These are phyloP conservation scores for Hagleromyces aurorensis DNA, from an alignment of 805 yeast species.

Conservation along the genomic window DNA sequence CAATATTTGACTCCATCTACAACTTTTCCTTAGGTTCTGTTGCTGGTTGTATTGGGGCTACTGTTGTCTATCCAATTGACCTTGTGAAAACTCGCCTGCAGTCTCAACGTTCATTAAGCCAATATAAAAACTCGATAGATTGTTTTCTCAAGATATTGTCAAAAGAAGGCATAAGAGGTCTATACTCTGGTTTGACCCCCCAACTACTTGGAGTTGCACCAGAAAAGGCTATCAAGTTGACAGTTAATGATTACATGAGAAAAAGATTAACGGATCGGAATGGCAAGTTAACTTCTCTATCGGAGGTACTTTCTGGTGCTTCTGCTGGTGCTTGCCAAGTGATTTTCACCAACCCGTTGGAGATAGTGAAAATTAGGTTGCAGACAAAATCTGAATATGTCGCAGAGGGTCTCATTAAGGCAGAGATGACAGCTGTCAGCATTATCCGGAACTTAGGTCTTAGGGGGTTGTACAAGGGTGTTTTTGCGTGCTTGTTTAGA, in stretches of 20 bases:
- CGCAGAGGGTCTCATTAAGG: constrained; percentile 33
- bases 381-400: constrained; percentile 80
- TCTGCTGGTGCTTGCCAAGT: constrained; percentile 97
- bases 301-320: constrained; percentile 85
- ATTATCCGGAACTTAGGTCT: constrained; percentile 76
- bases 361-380: constrained; percentile 87
- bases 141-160: constrained; percentile 72
- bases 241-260: constrained; percentile 85
- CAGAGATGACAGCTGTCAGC: constrained; percentile 38
- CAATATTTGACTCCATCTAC: constrained; percentile 78
- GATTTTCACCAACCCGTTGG: constrained; percentile 90
- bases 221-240: constrained; percentile 92
- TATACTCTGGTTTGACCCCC: constrained; percentile 89
- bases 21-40: constrained; percentile 86
- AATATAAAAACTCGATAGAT: constrained; percentile 75
- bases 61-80: constrained; percentile 94
- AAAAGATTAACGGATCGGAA: constrained; percentile 51
- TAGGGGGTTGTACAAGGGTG: constrained; percentile 85
- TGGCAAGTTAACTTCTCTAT: constrained; percentile 41
- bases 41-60: constrained; percentile 98
- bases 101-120: constrained; percentile 69
- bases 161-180: constrained; percentile 75
- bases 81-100: constrained; percentile 96
- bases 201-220: constrained; percentile 97
- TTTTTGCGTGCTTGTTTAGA: constrained; percentile 80